These are phyloP conservation scores for Nemania abortiva DNA, from an alignment of 2,329 filamentous ascomycete species.

Conservation along the genomic window DNA sequence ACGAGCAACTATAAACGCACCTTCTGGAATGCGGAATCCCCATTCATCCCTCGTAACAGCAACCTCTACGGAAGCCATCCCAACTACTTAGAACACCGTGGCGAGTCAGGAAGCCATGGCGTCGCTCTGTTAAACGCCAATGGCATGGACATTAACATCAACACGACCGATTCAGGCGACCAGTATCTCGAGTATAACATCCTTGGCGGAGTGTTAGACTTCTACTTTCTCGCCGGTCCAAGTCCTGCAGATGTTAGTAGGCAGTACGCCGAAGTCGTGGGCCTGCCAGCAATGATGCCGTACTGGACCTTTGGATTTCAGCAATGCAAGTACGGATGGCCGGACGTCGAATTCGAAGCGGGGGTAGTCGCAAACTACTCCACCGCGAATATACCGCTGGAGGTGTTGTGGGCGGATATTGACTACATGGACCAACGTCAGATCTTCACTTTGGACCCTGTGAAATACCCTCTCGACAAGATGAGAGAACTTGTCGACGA, in stretches of 20 bases:
- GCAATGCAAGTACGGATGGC: slow-evolving; percentile 65
- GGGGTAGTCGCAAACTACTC: slow-evolving; percentile 70
- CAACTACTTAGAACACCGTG: slow-evolving; percentile 73
- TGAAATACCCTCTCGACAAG: slow-evolving; percentile 64
- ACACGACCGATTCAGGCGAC: slow-evolving; percentile 54
- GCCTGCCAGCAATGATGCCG: slow-evolving; percentile 63
- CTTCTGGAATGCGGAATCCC: slow-evolving; percentile 71
- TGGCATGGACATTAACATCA: slow-evolving; percentile 70
- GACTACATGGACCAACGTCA: slow-evolving; percentile 65
- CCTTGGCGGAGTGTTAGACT: slow-evolving; percentile 73
- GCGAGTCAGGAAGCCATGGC: slow-evolving; percentile 61
- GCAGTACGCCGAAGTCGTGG: slow-evolving; percentile 63
- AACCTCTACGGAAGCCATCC: slow-evolving; percentile 76
- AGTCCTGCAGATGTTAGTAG: slow-evolving; percentile 61
- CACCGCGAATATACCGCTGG: slow-evolving; percentile 66
- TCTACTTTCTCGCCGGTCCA: slow-evolving; percentile 65
- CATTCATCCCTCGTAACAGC: slow-evolving; percentile 53
- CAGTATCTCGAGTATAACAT: slow-evolving; percentile 77
- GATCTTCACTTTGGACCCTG: slow-evolving; percentile 66
- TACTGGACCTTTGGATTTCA: slow-evolving; percentile 68
- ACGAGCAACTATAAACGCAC: slow-evolving; percentile 71
- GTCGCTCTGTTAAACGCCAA: slow-evolving; percentile 73
- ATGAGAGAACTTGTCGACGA: slow-evolving; percentile 70
- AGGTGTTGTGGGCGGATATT: slow-evolving; percentile 71
- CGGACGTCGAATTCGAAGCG: slow-evolving; percentile 66